These are phyloP conservation scores for Nemania serpens DNA, from an alignment of 2,329 filamentous ascomycete species.

Conservation along the genomic window DNA sequence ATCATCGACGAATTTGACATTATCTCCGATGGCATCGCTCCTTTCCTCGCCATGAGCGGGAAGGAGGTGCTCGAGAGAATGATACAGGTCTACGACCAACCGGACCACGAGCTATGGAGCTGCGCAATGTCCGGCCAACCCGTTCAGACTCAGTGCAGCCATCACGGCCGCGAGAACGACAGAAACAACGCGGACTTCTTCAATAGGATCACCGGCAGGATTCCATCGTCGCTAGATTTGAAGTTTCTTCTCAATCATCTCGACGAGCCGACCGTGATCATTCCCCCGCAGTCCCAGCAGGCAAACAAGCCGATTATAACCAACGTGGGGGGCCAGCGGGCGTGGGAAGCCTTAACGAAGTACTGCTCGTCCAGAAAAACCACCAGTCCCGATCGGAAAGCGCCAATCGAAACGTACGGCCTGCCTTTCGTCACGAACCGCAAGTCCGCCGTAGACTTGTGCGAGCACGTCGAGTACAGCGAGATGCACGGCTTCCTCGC, in stretches of 20 bases:
- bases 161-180: slow-evolving; percentile 42
- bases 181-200: slow-evolving; percentile 42
- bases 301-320: slow-evolving; percentile 28
- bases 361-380: slow-evolving; percentile 33
- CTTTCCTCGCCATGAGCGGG: slow-evolving; percentile 48
- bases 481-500: slow-evolving; percentile 51
- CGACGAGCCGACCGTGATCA: slow-evolving; percentile 52
- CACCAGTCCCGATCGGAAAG: neutral
- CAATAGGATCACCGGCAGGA: slow-evolving; percentile 37
- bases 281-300: slow-evolving; percentile 29
- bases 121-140: slow-evolving; percentile 40
- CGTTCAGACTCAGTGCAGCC: slow-evolving; percentile 41
- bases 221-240: slow-evolving; percentile 44
- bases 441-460: slow-evolving; percentile 45
- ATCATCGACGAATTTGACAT: slow-evolving; percentile 58
- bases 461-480: slow-evolving; percentile 50
- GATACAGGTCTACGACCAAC: slow-evolving; percentile 29
- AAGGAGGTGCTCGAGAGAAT: slow-evolving; percentile 41
- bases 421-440: slow-evolving; percentile 46
- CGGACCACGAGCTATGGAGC: slow-evolving; percentile 45
- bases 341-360: slow-evolving; percentile 42
- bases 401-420: slow-evolving; percentile 26
- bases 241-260: slow-evolving; percentile 53
- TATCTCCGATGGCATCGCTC: slow-evolving; percentile 47
- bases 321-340: slow-evolving; percentile 36